Evolutionary conservation across 257 asterid species (phyloP), one percentile per base, ranked within the genome.

Genomic region (Forsythia viridissima): DNA sequence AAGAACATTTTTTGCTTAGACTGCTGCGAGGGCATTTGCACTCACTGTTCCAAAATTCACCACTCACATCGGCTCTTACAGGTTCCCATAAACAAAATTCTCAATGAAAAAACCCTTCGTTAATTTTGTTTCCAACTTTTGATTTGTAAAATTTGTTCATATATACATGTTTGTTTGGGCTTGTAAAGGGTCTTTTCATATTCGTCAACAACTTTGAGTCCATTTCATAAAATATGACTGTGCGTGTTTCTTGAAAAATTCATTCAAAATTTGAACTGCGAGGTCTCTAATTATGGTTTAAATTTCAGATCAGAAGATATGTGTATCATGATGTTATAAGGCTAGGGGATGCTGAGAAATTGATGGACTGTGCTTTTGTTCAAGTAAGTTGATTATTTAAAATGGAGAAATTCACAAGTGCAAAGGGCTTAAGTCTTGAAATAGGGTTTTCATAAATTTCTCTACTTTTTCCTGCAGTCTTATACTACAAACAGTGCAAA

Each of bases 1-100:
- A 93, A 90, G 76, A 94, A 92, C 13, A 69, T 85, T 8, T 92
- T 88, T 71, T 95, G 99, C 51, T 77, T 93, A 88, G 94, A 90
- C 78, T 93, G 99, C 74, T 88, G 90, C 51, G 88, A 85, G 16
- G 89, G 92, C 4, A 81, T 93, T 73, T 94, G 98, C 85, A 89
- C 91, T 48, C 91, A 86, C 52, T 93, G 99, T 79, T 71, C 87
- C 4, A 0, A 46, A 10, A 38, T 61, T 68, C 99, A 93, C 39
- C 78, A 72, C 72, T 87, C 92, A 72, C 99, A 94, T 76, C 89
- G 92, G 39, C 92, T 90, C 46, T 72, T 94, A 30, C 93, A 92
- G 97, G 97, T 90, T 12, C 11, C 40, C 66, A 18, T 30, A 30
- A 30, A 30, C 34, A 30, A 30, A 30, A 30, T 30, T 30, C 34